Base-by-base conservation (phyloP, 441 rosid genomes). In the Sinapis alba region DNA sequence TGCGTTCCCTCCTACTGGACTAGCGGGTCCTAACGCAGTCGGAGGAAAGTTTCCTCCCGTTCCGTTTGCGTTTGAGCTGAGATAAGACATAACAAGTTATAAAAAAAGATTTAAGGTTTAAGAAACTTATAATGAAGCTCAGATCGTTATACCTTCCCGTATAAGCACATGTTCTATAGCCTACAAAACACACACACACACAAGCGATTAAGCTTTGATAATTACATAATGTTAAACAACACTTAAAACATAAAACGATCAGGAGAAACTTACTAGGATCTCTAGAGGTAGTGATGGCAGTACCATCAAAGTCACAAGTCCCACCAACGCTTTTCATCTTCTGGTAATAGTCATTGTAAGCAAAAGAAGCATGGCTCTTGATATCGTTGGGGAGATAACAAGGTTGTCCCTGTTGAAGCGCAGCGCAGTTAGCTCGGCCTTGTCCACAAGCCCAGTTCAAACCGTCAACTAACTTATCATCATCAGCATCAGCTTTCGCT, bases 361-460 rank as follows among this genome's bases (percentile, higher is more conserved):
- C 99, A 81, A 83, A 96, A 8, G 99, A 96, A 26, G 97, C 97
- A 26, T 93, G 98, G 78, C 81, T 92, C 75, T 69, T 76, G 54
- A 85, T 32, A 63, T 70, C 81, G 70, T 91, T 70, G 0, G 99
- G 99, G 0, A 43, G 36, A 83, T 68, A 93, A 69, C 99, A 96
- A 0, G 91, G 77, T 68, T 65, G 73, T 26, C 99, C 98, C 7
- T 78, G 74, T 73, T 91, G 99, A 69, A 93, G 83, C 36, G 88
- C 80, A 0, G 76, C 34, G 51, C 98, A 96, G 70, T 84, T 90
- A 58, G 97, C 98, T 76, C 83, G 87, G 45, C 99, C 98, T 84
- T 81, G 92, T 34, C 99, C 98, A 63, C 99, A 96, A 56, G 99
- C 99, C 98, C 98, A 96, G 78, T 91, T 85, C 71, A 96, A 78